These are phyloP conservation scores for Mycena vulgaris DNA, from an alignment of 768 basidiomycete genomes.

Conservation along the genomic window DNA sequence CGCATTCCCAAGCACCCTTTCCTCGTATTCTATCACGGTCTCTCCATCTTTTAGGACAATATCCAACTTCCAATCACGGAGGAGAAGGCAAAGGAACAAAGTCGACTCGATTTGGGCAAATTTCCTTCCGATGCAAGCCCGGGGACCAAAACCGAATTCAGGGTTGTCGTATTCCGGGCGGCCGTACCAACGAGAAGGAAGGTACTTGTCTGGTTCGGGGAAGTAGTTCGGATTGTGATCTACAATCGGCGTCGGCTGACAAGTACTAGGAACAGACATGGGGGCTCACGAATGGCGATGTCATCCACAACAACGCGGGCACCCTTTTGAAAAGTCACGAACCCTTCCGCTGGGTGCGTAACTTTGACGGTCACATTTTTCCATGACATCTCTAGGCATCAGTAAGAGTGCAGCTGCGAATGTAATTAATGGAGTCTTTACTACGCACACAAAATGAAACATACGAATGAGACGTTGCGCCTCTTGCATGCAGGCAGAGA, in stretches of 20 bases:
- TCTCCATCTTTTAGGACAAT: neutral
- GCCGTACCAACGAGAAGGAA: neutral
- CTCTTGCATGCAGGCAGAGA: conserved; percentile 10
- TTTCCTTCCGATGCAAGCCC: neutral
- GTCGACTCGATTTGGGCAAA: neutral
- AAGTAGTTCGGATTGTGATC: conserved; percentile 6
- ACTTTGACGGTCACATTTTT: neutral
- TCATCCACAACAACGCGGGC: conserved; percentile 1
- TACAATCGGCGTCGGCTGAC: neutral
- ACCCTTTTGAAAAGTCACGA: conserved; percentile 7
- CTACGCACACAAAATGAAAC: neutral
- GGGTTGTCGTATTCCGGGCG: neutral
- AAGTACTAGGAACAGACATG: neutral
- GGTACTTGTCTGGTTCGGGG: neutral
- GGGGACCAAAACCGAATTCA: too few relatives aligned
- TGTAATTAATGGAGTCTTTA: neutral
- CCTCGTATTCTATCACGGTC: neutral
- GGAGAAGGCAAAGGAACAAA: conserved; percentile 1
- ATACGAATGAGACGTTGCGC: conserved; percentile 2
- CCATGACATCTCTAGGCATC: conserved; percentile 11
- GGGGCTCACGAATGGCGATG: conserved; percentile 2
- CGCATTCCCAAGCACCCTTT: conserved; percentile 4
- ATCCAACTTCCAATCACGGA: conserved; percentile 2
- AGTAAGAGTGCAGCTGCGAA: neutral
- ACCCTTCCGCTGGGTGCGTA: neutral